A percentile compares a stretch with the other conserved stretches of the same genome.
Conservation (phyloP, 345 rosid species). For the Populus simonii region DNA sequence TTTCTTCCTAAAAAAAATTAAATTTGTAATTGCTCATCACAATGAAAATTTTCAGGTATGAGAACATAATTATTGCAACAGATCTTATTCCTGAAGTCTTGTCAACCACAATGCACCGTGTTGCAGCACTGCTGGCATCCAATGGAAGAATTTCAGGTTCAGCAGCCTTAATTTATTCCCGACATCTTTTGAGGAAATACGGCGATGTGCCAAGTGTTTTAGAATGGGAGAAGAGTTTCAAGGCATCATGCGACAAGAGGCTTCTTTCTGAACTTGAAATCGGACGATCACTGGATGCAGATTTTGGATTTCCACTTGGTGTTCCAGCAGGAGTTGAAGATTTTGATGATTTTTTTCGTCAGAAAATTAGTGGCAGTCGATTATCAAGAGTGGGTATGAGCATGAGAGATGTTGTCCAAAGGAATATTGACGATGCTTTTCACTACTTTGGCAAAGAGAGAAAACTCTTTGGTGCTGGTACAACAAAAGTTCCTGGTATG, state of each 20-base stretch:
- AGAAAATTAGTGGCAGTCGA: constrained; percentile 62
- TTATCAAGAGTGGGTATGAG: constrained; percentile 69
- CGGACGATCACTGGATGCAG: constrained; percentile 62
- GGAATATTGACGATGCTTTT: constrained; percentile 63
- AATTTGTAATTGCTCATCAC: not conserved
- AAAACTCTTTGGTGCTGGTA: constrained; percentile 52
- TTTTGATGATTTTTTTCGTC: constrained; percentile 79
- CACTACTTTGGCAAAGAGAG: constrained; percentile 57
- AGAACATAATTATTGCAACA: constrained; percentile 65
- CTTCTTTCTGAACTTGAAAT: constrained; percentile 88
- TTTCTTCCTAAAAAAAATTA: not conserved
- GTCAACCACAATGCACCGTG: constrained; percentile 61
- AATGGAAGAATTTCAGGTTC: constrained; percentile 71
- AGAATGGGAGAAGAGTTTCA: constrained; percentile 85
- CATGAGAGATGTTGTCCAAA: constrained; percentile 83
- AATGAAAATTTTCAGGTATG: constrained; percentile 57
- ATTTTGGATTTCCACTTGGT: constrained; percentile 73
- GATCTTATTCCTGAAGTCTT: constrained; percentile 89
- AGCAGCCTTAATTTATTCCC: constrained; percentile 65
- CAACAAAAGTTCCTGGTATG: constrained; percentile 41
- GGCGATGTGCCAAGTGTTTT: constrained; percentile 68
- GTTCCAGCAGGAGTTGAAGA: constrained; percentile 83
- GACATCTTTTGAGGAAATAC: constrained; percentile 74
- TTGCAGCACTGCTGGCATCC: constrained; percentile 55
- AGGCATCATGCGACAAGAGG: constrained; percentile 68